Evolutionary conservation across 2,329 filamentous ascomycete genomes (phyloP), one percentile per base, ranked within the genome.

Genomic region (Exophiala xenobiotica): DNA sequence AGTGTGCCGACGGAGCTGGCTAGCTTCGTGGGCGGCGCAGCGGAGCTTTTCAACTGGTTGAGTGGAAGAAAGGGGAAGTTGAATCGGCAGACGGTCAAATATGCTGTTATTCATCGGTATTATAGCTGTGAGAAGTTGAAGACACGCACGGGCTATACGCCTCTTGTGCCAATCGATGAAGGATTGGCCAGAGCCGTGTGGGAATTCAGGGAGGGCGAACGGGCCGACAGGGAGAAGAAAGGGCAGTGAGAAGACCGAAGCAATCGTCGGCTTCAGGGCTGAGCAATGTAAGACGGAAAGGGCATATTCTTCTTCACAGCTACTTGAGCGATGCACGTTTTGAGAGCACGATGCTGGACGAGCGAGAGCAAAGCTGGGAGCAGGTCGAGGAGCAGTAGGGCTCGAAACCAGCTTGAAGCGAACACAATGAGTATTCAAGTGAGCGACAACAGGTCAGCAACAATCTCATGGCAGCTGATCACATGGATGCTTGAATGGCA

Each of bases 91-190:
- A 67, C 65, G 16, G 70, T 76, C 52, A 68, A 72, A 29, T 76
- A 74, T 60, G 74, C 73, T 42, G 74, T 70, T 58, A 75, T 76
- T 69, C 70, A 72, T 35, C 70, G 74, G 29, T 77, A 72, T 60
- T 77, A 70, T 54, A 74, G 68, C 23, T 71, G 71, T 48, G 68
- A 73, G 16, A 76, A 76, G 61, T 71, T 75, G 19, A 76, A 72
- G 65, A 58, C 57, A 42, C 65, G 72, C 42, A 63, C 77, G 8
- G 73, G 70, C 12, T 78, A 77, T 59, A 47, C 50, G 33, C 72
- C 75, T n/a, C 60, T 72, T 39, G 67, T 77, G 6, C 62, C 65
- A 2, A 63, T 77, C 33, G 68, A 75, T 49, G 74, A 78, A 62
- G 75, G 71, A 11, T 65, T 75, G 39, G 66, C 66, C n/a, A 68